Evolutionary conservation across 768 basidiomycete genomes (phyloP).

Genomic region (Mrakia hoshinonis): DNA sequence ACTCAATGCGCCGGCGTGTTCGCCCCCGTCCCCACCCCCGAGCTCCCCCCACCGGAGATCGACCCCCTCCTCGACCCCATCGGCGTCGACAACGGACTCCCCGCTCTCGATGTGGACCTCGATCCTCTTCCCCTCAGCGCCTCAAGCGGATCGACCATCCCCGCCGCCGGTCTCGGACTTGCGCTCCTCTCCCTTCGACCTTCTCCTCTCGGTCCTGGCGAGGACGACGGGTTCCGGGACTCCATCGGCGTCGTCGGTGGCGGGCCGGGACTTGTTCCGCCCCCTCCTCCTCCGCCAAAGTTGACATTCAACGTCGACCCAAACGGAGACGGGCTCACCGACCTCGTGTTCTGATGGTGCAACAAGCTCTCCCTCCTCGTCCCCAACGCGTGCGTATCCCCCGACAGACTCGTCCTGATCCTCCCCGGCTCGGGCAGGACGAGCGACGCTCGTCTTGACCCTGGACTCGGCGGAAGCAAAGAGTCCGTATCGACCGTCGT

Average conservation of each 20-base stretch:
- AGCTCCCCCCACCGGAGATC: neutral
- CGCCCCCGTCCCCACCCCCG: neutral
- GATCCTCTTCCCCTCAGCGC: neutral
- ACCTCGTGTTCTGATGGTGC: too few species aligned
- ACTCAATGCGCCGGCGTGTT: neutral
- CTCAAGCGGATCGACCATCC: conserved; percentile 7
- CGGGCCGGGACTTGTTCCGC: too few species aligned
- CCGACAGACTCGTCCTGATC: neutral
- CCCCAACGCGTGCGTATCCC: neutral
- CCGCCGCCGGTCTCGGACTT: neutral
- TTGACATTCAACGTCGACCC: too few species aligned
- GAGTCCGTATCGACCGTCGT: neutral
- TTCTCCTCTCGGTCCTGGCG: neutral
- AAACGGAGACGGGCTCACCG: too few species aligned
- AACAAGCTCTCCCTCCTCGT: neutral
- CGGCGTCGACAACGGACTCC: conserved; percentile 13
- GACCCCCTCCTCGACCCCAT: neutral
- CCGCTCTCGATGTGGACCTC: neutral
- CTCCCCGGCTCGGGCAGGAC: conserved; percentile 7
- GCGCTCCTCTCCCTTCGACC: neutral
- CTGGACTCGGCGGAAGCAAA: neutral
- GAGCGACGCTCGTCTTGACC: neutral
- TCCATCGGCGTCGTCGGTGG: neutral
- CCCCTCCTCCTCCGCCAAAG: too few species aligned
- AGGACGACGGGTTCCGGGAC: neutral